Conservation (phyloP, 345 rosid genomes). For the Salix viminalis region DNA sequence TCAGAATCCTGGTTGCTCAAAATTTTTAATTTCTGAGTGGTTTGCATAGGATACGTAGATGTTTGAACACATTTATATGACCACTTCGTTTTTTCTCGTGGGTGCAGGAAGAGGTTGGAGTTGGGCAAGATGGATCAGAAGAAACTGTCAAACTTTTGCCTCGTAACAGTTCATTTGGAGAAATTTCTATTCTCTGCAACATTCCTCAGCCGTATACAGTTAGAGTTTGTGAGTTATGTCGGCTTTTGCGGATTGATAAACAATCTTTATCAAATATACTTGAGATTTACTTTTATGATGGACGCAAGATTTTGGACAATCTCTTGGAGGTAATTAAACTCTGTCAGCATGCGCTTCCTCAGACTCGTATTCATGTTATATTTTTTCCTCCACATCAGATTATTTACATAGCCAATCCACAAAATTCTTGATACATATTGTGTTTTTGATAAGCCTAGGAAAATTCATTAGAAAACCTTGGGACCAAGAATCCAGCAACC, state of each 20-base stretch:
- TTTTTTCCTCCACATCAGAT: not conserved
- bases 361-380: not conserved
- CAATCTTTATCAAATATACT: constrained; percentile 78
- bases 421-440: not conserved
- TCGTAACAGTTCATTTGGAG: constrained; percentile 76
- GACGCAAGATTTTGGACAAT: constrained; percentile 75
- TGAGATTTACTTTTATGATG: constrained; percentile 86
- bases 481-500: too few relatives aligned
- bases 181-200: constrained; percentile 86
- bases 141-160: constrained; percentile 52
- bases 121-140: constrained; percentile 74
- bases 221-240: constrained; percentile 66
- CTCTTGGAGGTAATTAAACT: constrained; percentile 59
- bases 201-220: constrained; percentile 86
- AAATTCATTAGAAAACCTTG: too few relatives aligned
- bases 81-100: not conserved
- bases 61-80: constrained; percentile 1
- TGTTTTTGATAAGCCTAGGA: too few relatives aligned
- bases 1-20: not conserved
- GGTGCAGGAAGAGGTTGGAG: constrained; percentile 60
- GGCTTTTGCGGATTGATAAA: constrained; percentile 84
- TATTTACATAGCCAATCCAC: not conserved
- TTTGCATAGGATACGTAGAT: not conserved
- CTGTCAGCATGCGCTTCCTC: not conserved
- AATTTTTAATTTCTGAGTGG: not conserved